Conservation (phyloP, 768 basidiomycete genomes). For the Tylopilus sp. region DNA sequence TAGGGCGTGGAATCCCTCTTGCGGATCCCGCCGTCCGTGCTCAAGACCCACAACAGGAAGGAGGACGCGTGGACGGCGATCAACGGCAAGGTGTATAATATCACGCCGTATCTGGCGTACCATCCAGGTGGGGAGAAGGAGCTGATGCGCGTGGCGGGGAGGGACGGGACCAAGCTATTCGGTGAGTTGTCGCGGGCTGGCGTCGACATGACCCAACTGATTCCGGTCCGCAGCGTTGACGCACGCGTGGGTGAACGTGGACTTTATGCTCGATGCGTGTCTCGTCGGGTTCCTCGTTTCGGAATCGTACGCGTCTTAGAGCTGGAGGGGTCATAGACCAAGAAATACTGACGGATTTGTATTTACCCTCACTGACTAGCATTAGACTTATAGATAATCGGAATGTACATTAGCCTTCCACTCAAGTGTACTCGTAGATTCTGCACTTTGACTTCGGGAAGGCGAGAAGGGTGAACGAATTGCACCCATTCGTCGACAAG, state of each 20-base stretch:
- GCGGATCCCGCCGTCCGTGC: conserved; percentile 71
- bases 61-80: conserved; percentile 94
- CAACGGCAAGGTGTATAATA: conserved; percentile 94
- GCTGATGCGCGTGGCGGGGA: conserved; percentile 90
- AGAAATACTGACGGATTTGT: too few relatives aligned
- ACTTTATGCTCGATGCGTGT: conserved; percentile 92
- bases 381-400: neutral
- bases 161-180: conserved; percentile 93
- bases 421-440: neutral
- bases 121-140: conserved; percentile 96
- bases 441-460: neutral
- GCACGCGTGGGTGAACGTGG: conserved; percentile 96
- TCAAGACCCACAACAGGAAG: conserved; percentile 76
- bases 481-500: neutral
- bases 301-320: conserved; percentile 48
- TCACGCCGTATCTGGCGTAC: conserved; percentile 85
- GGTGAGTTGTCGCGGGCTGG: conserved; percentile 48
- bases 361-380: neutral
- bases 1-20: conserved; percentile 69
- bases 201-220: conserved; percentile 2
- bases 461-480: neutral
- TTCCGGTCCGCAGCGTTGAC: conserved; percentile 58
- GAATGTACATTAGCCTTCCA: neutral
- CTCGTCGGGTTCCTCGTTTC: conserved; percentile 86
- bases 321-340: neutral